Base-by-base conservation (phyloP, 768 basidiomycete genomes). In the Phlegmacium glaucopus region DNA sequence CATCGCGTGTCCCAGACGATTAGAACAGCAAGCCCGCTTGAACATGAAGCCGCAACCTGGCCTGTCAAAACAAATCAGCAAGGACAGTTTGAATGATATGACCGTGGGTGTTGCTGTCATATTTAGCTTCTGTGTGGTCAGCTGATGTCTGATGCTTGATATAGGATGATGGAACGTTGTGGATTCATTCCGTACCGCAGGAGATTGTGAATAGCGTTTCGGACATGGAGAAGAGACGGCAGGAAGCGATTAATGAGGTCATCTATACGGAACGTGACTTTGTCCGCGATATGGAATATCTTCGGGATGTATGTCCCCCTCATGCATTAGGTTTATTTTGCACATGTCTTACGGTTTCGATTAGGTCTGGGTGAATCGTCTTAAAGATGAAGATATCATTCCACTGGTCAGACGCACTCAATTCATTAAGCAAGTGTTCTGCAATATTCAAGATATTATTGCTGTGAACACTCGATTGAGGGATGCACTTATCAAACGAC, bases 241-340 rank as follows among this genome's bases (percentile, higher is more conserved):
- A 98, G 64, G 96, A 99, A 65, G 91, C 92, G 16, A 98, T 99
- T 72, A 97, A 98, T 61, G 96, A 99, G 71, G 91, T 96, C 55
- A 78, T 85, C 28, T 85, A 85, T 57, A 99, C 96, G 7, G 96
- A 98, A 63, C 80, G 94, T 22, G 96, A 98, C 70, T 98, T 99
- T 66, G 94, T 99, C 38, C 80, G 92, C 47, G 96, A 97, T 68
- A 82, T 98, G 82, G 96, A 99, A 67, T 98, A 98, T 61, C 78
- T 99, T 39, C 86, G 94, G 53, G 95, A 98, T 62, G 90, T 95
- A 60, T 58, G 90, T 59, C 22, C 42, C 29, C 39, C 44, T 16
- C 39, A 6, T 16, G 43, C 48, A 16, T 42, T 48, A 16, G 22
- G 49, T 27, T 11, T 40, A 27, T 39, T 41, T 47, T 18, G 9